Evolutionary conservation across 306 rosid genomes (phyloP), one percentile per base, ranked within the genome.

Genomic region (Canavalia gladiata): DNA sequence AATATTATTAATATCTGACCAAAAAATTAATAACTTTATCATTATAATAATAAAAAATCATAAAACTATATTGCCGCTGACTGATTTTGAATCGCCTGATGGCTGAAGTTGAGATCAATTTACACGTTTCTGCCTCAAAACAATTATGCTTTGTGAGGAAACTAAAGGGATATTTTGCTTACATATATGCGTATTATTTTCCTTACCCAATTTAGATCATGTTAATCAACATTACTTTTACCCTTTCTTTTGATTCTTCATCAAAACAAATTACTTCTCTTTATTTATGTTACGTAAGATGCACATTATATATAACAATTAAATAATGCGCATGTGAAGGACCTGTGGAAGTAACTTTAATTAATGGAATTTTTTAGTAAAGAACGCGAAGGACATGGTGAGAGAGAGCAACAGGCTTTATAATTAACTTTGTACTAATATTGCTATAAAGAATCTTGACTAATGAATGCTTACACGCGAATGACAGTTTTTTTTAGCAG

Each of bases 271-370:
- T 35, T 65, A 41, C 13, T 65, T 65, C 3, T 39, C 34, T 28
- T 58, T 10, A 12, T 25, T 9, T 10, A 25, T 18, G 28, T 9
- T 9, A 28, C 33, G 71, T 25, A 45, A 45, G 74, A 9, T 43
- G 37, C 73, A 68, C 41, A 68, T 6, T 28, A 1, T 9, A 35
- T 4, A 29, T 12, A 68, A 2, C 28, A 72, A 35, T 35, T 13
- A 72, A 72, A 67, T 78, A 33, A 31, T 62, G 47, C 35, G 30
- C 82, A 29, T 67, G 83, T 79, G 76, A 66, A 34, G 31, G 37
- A 12, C 1, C 29, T 37, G 45, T 42, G 31, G 9, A 47, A 59
- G 56, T 13, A 60, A 58, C 31, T 43, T 29, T 3, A 64, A 75
- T 8, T 33, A 76, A 54, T 37, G 72, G 12, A 25, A 57, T 5